phyloP scores from a whole-genome alignment of 2,329 filamentous ascomycete species.

The Polychaeton citri region DNA sequence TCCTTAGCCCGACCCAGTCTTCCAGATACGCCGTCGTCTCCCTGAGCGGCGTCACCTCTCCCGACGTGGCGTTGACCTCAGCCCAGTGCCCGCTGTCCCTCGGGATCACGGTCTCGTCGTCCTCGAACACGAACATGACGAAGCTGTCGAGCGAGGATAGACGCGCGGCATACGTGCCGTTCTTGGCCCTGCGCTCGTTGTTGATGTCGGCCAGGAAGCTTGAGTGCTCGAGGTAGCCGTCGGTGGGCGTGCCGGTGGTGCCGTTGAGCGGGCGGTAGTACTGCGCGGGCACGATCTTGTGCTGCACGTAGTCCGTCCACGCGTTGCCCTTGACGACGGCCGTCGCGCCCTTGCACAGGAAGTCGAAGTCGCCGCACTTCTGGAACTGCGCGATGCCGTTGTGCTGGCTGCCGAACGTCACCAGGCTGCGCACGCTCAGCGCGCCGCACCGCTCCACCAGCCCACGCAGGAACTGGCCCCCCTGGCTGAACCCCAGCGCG shows the following conservation, averaged over 20 bases:
- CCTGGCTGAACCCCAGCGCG: slow-evolving; percentile 88
- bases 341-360: slow-evolving; percentile 69
- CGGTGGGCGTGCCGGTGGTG: slow-evolving; percentile 40
- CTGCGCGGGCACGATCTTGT: slow-evolving; percentile 75
- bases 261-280: slow-evolving; percentile 66
- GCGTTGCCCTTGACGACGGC: slow-evolving; percentile 65
- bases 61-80: slow-evolving; percentile 59
- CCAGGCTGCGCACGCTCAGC: slow-evolving; percentile 61
- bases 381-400: slow-evolving; percentile 82
- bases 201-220: slow-evolving; percentile 94
- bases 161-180: slow-evolving; percentile 57
- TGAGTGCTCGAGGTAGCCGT: slow-evolving; percentile 62
- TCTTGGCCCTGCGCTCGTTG: slow-evolving; percentile 73
- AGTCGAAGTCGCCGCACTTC: slow-evolving; percentile 57
- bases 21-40: slow-evolving; percentile 66
- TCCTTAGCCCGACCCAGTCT: slow-evolving; percentile 82
- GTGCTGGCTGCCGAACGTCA: slow-evolving; percentile 85
- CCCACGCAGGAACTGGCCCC: slow-evolving; percentile 86
- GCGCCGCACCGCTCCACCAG: slow-evolving; percentile 88
- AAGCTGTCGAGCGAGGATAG: slow-evolving; percentile 59
- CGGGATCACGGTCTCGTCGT: slow-evolving; percentile 75
- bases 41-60: slow-evolving; percentile 51
- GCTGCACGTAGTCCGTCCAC: slow-evolving; percentile 68
- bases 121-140: slow-evolving; percentile 78
- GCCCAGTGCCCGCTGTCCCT: slow-evolving; percentile 87